Evolutionary conservation across 1,284 basidiomycete species (phyloP).

Genomic region (Phaffia rhodozyma): DNA sequence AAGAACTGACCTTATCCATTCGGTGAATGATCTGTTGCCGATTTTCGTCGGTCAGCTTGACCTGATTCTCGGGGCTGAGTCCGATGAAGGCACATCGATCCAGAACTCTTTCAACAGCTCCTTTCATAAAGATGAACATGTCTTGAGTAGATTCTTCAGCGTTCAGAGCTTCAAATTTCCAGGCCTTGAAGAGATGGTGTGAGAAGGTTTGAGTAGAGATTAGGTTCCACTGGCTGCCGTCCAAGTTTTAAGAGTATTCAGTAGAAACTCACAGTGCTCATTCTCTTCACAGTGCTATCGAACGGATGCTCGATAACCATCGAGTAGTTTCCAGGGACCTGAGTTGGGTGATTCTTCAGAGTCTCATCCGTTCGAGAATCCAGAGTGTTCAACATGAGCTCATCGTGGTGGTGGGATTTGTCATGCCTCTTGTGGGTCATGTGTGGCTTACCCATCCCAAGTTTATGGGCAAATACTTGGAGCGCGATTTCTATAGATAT

Average conservation of each 20-base stretch:
- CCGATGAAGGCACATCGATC: constrained; percentile 40
- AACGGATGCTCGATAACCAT: constrained; percentile 45
- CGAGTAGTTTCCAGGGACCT: constrained; percentile 30
- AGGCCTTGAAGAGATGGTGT: constrained; percentile 19
- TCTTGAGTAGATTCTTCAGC: neutral
- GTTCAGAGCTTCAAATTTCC: constrained; percentile 24
- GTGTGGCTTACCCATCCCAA: constrained; percentile 36
- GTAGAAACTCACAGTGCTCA: constrained; percentile 41
- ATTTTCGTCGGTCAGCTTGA: constrained; percentile 30
- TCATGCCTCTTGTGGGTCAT: constrained; percentile 27
- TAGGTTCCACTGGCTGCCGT: no score
- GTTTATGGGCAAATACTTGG: constrained; percentile 50
- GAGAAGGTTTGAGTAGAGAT: neutral
- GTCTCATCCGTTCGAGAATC: no score
- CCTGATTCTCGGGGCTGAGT: constrained; percentile 23
- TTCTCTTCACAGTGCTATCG: constrained; percentile 51
- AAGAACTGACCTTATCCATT: constrained; percentile 36
- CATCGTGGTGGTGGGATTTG: neutral
- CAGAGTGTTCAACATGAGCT: no score
- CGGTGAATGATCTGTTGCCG: constrained; percentile 35
- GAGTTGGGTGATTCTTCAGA: constrained; percentile 12
- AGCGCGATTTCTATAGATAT: constrained; percentile 42
- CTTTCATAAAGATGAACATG: constrained; percentile 43
- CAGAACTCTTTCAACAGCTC: constrained; percentile 51
- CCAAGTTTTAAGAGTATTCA: neutral